Base-by-base conservation (phyloP, 257 asterid species). In the Penstemon eatonii region DNA sequence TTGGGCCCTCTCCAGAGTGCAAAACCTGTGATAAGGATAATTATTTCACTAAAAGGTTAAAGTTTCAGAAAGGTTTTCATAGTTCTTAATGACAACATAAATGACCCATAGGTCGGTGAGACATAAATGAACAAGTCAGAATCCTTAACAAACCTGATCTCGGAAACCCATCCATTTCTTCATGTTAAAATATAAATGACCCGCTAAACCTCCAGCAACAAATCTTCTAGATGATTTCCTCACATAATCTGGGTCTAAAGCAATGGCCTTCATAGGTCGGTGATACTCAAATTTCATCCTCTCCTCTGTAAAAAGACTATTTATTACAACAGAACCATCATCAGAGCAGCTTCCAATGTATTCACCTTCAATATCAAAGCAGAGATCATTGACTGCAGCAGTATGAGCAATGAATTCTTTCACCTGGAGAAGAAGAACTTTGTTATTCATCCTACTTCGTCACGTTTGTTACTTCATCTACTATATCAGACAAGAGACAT, bases 291-390 rank as follows among this genome's bases (percentile, higher is more conserved):
- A 94, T 81, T 83, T 84, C 89, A 91, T 67, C 76, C 81, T 91
- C 80, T 94, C 97, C 55, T 91, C 97, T 8, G 91, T 82, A 71
- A 94, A 94, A 73, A 94, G 90, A 76, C 96, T 86, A 82, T 82
- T 89, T 76, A 94, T 91, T 71, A 87, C 84, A 73, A 94, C 95
- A 81, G 96, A 87, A 70, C 98, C 98, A 80, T 94, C 98, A 79
- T 91, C 99, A 52, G 99, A 91, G 90, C 99, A 94, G 89, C 99
- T 94, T 76, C 95, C 99, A 74, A 94, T 80, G 82, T 79, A 94
- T 91, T 94, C 99, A 58, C 98, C 99, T 76, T 94, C 99, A 60
- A 80, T 54, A 60, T 94, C 99, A 72, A 94, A 94, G 88, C 88
- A 84, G 66, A 94, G 90, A 81, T 94, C 96, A 75, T 94, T 91